Evolutionary conservation across 2,329 filamentous ascomycete species (phyloP), one percentile per base, ranked within the genome.

Genomic region (Ophiostoma ips): DNA sequence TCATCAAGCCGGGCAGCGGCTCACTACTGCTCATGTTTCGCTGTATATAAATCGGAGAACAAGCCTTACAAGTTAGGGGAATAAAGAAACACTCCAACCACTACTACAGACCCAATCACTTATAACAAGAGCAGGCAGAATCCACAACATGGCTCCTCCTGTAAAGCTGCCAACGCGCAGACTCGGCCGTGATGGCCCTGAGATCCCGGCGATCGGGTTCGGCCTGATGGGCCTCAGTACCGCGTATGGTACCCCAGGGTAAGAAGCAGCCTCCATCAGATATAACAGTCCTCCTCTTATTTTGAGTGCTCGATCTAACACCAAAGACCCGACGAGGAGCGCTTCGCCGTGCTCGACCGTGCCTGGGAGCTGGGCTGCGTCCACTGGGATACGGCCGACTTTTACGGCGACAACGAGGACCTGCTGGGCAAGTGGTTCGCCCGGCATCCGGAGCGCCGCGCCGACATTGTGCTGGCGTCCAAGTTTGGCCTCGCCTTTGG

Each of bases 351-450:
- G 0, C 63, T 73, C 1, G 70, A 74, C 52, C 63, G 66, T 8
- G 68, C 70, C 12, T 54, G 52, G 61, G 69, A 71, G 28, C 55
- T 70, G 2, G 76, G 76, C 46, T 67, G 69, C 46, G 66, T 65
- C 11, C 70, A 71, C 58, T 77, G 73, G 73, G 75, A 78, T 53
- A 68, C 68, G 6, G 64, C 66, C 30, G 63, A 72, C 47, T 60
- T 61, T 19, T 75, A 76, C 53, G 68, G 62, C 35, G 70, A 72
- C 53, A 68, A 58, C 51, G 73, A 77, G 57, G 65, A 67, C 9
- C 55, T 73, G 3, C 52, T 77, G n/a, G 71, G 72, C 5, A 66
- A 68, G 55, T 76, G 73, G 70, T 68, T 77, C 57, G 60, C 63
- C 48, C 63, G 65, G n/a, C 69, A 73, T 55, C 70, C 72, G 0